phyloP scores from a whole-genome alignment of 202 grass and related monocot genomes.

The Brachypodium distachyon region DNA sequence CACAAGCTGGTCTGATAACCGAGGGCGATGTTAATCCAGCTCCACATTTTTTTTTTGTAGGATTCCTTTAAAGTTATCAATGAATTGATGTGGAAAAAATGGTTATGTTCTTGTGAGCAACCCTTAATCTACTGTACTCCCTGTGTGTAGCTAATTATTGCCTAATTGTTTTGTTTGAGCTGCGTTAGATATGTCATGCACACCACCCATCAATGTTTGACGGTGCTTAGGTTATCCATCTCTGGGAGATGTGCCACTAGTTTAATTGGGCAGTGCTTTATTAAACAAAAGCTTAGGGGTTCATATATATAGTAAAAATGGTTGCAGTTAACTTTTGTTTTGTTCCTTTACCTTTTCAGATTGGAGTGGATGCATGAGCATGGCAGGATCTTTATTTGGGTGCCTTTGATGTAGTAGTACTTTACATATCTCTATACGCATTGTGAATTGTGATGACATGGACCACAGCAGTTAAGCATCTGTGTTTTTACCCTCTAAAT shows the following conservation, averaged over 20 bases:
- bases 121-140: neutral
- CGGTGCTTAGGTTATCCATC: slow-evolving; percentile 62
- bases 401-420: slow-evolving; percentile 33
- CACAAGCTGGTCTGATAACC: too few relatives aligned
- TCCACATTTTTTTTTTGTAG: too few relatives aligned
- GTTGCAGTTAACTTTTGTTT: slow-evolving; percentile 27
- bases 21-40: too few relatives aligned
- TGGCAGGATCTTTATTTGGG: slow-evolving; percentile 39
- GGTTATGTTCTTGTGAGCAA: neutral
- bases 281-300: neutral
- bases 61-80: too few relatives aligned
- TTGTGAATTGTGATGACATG: slow-evolving; percentile 31
- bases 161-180: neutral
- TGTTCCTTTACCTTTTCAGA: slow-evolving; percentile 25
- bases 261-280: slow-evolving; percentile 23
- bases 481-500: neutral
- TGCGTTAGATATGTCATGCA: slow-evolving; percentile 55
- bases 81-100: too few relatives aligned
- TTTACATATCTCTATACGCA: slow-evolving; percentile 22
- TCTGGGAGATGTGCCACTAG: slow-evolving; percentile 32
- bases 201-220: slow-evolving; percentile 40
- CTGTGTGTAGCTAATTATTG: neutral
- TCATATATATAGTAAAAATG: neutral
- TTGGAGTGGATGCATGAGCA: slow-evolving; percentile 34
- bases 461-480: slow-evolving; percentile 33